These are phyloP conservation scores for Globisporangium nunn DNA, from an alignment of 352 stramenopile species.

Conservation along the genomic window DNA sequence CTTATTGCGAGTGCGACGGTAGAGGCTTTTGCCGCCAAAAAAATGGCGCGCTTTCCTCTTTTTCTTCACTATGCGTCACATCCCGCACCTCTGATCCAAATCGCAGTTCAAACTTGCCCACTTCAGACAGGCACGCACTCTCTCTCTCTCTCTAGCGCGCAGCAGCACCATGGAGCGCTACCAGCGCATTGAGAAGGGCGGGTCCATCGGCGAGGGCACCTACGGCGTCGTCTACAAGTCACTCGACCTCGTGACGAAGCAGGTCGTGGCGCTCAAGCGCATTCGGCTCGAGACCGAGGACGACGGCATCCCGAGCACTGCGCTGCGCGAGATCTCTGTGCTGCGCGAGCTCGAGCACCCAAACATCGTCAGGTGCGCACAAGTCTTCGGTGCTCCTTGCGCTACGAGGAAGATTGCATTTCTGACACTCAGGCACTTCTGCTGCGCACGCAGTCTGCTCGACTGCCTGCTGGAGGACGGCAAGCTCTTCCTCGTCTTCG, in stretches of 20 bases:
- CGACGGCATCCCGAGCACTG: slow-evolving; percentile 98
- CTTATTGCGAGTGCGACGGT: background rate
- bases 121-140: background rate
- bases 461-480: slow-evolving; percentile 94
- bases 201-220: slow-evolving; percentile 91
- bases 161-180: slow-evolving; percentile 75
- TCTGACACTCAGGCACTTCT: background rate
- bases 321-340: slow-evolving; percentile 97
- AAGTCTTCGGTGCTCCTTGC: background rate
- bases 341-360: slow-evolving; percentile 96
- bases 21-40: background rate
- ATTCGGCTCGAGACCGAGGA: slow-evolving; percentile 98
- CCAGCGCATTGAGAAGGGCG: slow-evolving; percentile 91
- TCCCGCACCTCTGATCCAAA: background rate
- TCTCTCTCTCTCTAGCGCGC: background rate
- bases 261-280: slow-evolving; percentile 93
- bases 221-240: slow-evolving; percentile 98
- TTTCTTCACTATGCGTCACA: background rate
- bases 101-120: background rate
- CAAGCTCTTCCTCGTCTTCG: slow-evolving; percentile 98
- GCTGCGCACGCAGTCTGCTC: slow-evolving; percentile 44
- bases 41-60: background rate
- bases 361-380: slow-evolving; percentile 93
- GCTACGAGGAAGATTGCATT: no score
- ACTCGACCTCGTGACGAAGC: slow-evolving; percentile 84